phyloP scores from a whole-genome alignment of 805 yeast species.

The Pichia paraexigua region DNA sequence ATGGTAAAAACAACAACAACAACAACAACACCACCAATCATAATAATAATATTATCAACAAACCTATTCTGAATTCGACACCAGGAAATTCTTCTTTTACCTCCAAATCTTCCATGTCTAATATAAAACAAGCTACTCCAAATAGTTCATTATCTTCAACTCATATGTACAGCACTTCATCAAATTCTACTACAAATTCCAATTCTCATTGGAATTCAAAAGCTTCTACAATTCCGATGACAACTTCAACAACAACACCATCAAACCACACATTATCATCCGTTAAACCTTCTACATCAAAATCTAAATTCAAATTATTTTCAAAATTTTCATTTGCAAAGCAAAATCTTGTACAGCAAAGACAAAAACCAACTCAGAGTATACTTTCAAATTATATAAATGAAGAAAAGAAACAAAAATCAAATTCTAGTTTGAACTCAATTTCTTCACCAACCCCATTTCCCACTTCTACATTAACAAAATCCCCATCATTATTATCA shows the following conservation, averaged over 20 bases:
- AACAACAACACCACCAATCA: no score
- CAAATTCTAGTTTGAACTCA: background rate
- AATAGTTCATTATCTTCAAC: background rate
- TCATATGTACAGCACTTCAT: background rate
- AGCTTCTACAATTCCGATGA: background rate
- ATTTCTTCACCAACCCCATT: background rate
- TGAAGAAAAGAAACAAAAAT: slow-evolving; percentile 2
- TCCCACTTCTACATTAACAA: background rate
- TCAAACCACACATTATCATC: background rate
- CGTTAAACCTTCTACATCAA: background rate
- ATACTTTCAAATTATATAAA: slow-evolving; percentile 19
- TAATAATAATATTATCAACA: background rate
- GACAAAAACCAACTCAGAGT: slow-evolving; percentile 11
- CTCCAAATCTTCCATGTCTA: background rate
- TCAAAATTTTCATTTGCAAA: slow-evolving; percentile 25
- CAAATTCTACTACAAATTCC: background rate
- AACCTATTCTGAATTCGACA: background rate
- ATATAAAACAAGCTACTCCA: background rate
- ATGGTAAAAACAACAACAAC: background rate
- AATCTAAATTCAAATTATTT: slow-evolving; percentile 12
- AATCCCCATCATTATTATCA: background rate
- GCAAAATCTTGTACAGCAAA: slow-evolving; percentile 14
- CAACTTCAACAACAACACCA: background rate
- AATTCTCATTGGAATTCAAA: background rate
- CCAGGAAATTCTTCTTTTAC: background rate